Base-by-base conservation (phyloP, 2,329 filamentous ascomycete genomes). In the Fusarium fujikuroi region DNA sequence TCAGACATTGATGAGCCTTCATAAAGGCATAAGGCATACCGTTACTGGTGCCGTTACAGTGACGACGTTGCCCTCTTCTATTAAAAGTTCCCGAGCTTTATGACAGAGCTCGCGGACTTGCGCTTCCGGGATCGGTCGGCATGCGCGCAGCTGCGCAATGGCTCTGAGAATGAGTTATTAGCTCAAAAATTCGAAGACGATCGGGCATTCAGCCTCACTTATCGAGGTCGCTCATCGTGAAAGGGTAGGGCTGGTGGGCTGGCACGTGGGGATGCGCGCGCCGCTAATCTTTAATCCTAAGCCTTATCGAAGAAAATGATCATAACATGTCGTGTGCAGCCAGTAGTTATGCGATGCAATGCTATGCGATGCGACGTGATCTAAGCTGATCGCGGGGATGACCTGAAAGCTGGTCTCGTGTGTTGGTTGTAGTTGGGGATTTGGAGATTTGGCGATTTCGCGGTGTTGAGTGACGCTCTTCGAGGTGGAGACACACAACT, bases 31-130 rank as follows among this genome's bases (percentile, higher is more conserved):
- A 43, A 40, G 11, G 64, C 88, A 63, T 90, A 95, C 92, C 82
- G 95, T 98, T 68, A 98, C 95, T 28, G 95, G 95, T 70, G 95
- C 95, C 80, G 95, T 93, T 70, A 99, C 95, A 23, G 93, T 95
- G 73, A 98, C 95, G 57, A 98, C 95, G 81, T 99, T 98, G 75
- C 94, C 95, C 85, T 99, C 96, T 83, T 98, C 96, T 71, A 99
- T 97, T 75, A 99, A 86, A 61, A 99, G 89, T 85, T 99, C 96
- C 73, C 96, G 91, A 59, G 96, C 96, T 81, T 98, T 98, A 87
- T 98, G 95, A 85, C 96, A 98, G 77, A 99, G 89, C 84, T 99
- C 95, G 80, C 95, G 93, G 70, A 99, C 97, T 85, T 98, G 94
- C 44, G 92, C 88, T 86, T 99, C 96, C 71, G 96, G 95, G 77